Conservation (phyloP, 2,329 filamentous ascomycete species). For the Colletotrichum salicis region DNA sequence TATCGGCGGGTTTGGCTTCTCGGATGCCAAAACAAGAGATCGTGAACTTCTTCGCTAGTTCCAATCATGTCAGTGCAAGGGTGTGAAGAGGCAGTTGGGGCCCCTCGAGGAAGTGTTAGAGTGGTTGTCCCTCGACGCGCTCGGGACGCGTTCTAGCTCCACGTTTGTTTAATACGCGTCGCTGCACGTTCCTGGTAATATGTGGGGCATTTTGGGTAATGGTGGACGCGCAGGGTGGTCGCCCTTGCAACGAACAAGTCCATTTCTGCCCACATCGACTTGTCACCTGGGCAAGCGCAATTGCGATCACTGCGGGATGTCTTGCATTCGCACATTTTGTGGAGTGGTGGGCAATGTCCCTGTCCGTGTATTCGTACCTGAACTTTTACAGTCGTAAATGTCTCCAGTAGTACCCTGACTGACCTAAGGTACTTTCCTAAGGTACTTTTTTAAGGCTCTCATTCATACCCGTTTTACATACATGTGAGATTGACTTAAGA, state of each 20-base stretch:
- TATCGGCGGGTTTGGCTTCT: constrained; percentile 38
- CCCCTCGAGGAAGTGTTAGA: constrained; percentile 20
- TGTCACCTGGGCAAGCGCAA: neutral
- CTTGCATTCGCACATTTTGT: too few species aligned
- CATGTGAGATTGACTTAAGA: neutral
- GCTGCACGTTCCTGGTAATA: constrained; percentile 20
- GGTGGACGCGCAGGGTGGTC: neutral
- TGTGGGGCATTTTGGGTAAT: neutral
- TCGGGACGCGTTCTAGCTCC: constrained; percentile 22
- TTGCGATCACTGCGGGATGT: neutral
- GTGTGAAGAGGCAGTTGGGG: constrained; percentile 16
- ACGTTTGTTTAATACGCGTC: constrained; percentile 23
- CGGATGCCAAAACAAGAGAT: constrained; percentile 41
- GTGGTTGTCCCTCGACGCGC: constrained; percentile 33
- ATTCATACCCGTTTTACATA: neutral
- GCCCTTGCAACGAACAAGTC: constrained; percentile 15
- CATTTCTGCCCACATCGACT: neutral
- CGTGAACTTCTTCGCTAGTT: constrained; percentile 37
- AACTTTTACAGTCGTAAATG: neutral
- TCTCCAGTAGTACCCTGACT: neutral
- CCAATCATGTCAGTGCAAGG: constrained; percentile 17
- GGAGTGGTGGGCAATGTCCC: neutral
- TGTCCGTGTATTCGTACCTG: neutral
- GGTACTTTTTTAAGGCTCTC: too few species aligned
- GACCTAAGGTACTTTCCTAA: neutral